phyloP scores from a whole-genome alignment of 441 rosid species.

The Raphanus hybrid region DNA sequence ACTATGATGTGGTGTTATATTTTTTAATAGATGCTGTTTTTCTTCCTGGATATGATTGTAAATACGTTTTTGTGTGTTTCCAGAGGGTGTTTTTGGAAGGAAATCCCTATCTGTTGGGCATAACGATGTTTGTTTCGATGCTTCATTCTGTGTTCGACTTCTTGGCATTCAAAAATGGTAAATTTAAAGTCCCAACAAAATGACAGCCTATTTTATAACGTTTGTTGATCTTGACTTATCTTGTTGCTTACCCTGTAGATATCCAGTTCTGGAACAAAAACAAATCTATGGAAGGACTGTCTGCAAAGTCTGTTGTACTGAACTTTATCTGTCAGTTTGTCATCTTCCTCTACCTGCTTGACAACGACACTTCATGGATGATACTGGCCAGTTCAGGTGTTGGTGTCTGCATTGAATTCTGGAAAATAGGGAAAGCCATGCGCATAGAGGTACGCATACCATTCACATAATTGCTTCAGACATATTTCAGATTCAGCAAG shows the following conservation, averaged over 20 bases:
- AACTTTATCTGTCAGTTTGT: slow-evolving; percentile 85
- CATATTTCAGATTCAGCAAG: too few species aligned
- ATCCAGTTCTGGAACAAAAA: slow-evolving; percentile 99
- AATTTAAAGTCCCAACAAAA: background rate
- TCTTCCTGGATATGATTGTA: slow-evolving; percentile 7
- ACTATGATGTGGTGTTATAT: background rate
- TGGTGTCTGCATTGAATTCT: slow-evolving; percentile 93
- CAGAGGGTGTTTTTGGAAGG: slow-evolving; percentile 98
- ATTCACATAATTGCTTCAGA: too few species aligned
- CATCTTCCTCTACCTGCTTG: slow-evolving; percentile 88
- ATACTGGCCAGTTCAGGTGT: slow-evolving; percentile 92
- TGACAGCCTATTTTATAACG: background rate
- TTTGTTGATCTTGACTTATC: slow-evolving; percentile 6
- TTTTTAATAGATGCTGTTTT: slow-evolving; percentile 1
- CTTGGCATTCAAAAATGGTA: slow-evolving; percentile 94
- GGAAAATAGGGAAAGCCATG: slow-evolving; percentile 99
- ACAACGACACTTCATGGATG: slow-evolving; percentile 99
- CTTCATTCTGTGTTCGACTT: slow-evolving; percentile 91
- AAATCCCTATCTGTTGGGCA: slow-evolving; percentile 82
- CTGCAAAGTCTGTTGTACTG: slow-evolving; percentile 90
- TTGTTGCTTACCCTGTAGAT: slow-evolving; percentile 51
- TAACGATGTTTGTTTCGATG: slow-evolving; percentile 87
- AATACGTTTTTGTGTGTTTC: slow-evolving; percentile 12
- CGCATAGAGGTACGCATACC: slow-evolving; percentile 72
- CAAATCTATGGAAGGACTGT: slow-evolving; percentile 97